Conservation (phyloP, 2,329 filamentous ascomycete species). For the Curvularia hawaiiensis region DNA sequence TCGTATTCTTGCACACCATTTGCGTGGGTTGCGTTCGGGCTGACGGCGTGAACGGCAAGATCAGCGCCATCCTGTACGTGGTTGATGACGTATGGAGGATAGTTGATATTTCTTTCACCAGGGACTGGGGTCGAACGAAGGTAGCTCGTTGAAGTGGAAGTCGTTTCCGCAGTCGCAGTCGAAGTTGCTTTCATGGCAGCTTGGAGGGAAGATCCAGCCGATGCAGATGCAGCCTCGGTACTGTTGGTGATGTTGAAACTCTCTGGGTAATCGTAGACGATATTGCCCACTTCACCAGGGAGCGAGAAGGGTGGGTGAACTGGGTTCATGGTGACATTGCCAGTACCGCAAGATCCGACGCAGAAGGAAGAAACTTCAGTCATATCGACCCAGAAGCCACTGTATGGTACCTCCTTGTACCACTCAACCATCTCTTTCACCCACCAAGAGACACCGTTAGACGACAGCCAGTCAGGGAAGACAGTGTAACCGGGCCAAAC, state of each 20-base stretch:
- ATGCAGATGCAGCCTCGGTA: constrained; percentile 67
- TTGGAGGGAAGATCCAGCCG: constrained; percentile 60
- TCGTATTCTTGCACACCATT: constrained; percentile 80
- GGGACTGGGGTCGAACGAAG: constrained; percentile 65
- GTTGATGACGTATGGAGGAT: constrained; percentile 78
- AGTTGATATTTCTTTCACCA: constrained; percentile 69
- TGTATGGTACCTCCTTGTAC: constrained; percentile 59
- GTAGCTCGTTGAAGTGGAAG: constrained; percentile 51
- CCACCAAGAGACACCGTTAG: constrained; percentile 66
- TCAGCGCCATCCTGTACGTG: constrained; percentile 68
- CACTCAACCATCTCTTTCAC: constrained; percentile 58
- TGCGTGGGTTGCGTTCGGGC: constrained; percentile 76
- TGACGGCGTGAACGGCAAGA: constrained; percentile 73
- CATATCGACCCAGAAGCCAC: constrained; percentile 67
- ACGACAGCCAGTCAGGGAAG: constrained; percentile 65
- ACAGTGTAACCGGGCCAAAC: constrained; percentile 66
- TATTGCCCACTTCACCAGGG: constrained; percentile 66
- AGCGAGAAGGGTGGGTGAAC: constrained; percentile 69
- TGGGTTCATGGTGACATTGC: constrained; percentile 69
- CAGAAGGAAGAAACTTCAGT: constrained; percentile 68
- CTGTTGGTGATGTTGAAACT: constrained; percentile 71
- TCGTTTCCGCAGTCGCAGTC: constrained; percentile 9
- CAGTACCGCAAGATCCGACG: constrained; percentile 72
- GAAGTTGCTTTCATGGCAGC: constrained; percentile 47
- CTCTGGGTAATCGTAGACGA: constrained; percentile 69